Evolutionary conservation across 2,329 filamentous ascomycete genomes (phyloP), one percentile per base, ranked within the genome.

Genomic region (Fusarium tuaranense): DNA sequence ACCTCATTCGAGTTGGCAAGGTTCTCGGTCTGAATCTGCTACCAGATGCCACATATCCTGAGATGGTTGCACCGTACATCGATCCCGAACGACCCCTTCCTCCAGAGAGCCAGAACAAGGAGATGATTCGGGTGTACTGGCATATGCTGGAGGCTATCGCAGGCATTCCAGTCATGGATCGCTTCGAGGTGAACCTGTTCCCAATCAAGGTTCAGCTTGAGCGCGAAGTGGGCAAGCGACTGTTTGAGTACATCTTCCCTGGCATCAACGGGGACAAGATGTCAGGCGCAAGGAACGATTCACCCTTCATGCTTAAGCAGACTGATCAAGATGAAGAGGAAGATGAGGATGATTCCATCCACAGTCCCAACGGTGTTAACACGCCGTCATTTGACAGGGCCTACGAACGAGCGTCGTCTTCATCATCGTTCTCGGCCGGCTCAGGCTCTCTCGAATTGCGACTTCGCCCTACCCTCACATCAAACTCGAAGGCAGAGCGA

Each of bases 171-270:
- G 95, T 99, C 36, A 94, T 99, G 87, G 96, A 98, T 77, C 94
- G 97, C 78, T 99, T 99, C 79, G 95, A 98, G 82, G 94, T 99
- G 65, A 95, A 95, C 65, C 86, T 99, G 22, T 95, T 97, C 82
- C 97, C 97, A 0, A 90, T 99, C 81, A 97, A 95, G 82, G 92
- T 99, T 25, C 97, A 99, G 81, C 87, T 99, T 39, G 97, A 99
- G 83, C 93, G 92, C 39, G 95, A 98, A 78, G 92, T 98, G 59
- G 96, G 95, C 53, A 96, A 97, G 84, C 95, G 93, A 76, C 87
- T 99, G 2, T 98, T 99, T 76, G 95, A 98, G 84, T 99, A 99
- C 83, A 95, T 99, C 77, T 99, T 99, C 86, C 97, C 97, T 0
- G 94, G 93, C 13, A 90, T 94, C 76, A 92, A 92, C 22, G 86